Evolutionary conservation across 169 alveolate species (phyloP), one percentile per base, ranked within the genome.

Genomic region (Cryptosporidium sp.): DNA sequence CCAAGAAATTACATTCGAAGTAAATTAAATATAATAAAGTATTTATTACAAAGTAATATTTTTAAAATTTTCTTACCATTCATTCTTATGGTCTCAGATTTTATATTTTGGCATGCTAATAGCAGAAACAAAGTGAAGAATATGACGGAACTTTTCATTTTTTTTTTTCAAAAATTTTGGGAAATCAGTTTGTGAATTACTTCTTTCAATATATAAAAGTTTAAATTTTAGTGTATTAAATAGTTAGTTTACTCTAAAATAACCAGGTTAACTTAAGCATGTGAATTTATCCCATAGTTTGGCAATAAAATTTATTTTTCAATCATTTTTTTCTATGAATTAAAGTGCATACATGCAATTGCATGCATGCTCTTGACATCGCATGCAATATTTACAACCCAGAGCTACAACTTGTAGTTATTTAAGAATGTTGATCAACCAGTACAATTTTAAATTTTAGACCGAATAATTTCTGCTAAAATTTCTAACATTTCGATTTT

Each of bases 61-160:
- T 55, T 55, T 9, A 21, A 55, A 50, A 50, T 4, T 55, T 55
- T 65, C 71, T 65, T 65, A 65, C 71, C 71, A 65, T 6, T n/a
- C 21, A 65, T 33, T 33, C 29, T 33, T 12, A 31, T 65, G 14
- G 71, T 31, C 14, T 65, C 71, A 5, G 71, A 65, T n/a, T 18
- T 65, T 14, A 65, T 37, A 29, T 21, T 3, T 65, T 65, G 16
- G 48, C 71, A 65, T 2, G 29, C 12, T 29, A 65, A 12, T 65
- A 65, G 9, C 7, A 65, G 9, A 31, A 65, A 0, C 18, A 65
- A 14, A 29, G 21, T 14, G 23, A 35, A 12, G 1, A 37, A 35
- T 21, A 35, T 7, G 10, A 26, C 8, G 3, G 3, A n/a, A 26
- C 1, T 26, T 55, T 55, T 55, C 67, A 55, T 55, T 21, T 51